Base-by-base conservation (phyloP, 192 early-diverging fungal species). In the Rhizoclosmatium globosum region DNA sequence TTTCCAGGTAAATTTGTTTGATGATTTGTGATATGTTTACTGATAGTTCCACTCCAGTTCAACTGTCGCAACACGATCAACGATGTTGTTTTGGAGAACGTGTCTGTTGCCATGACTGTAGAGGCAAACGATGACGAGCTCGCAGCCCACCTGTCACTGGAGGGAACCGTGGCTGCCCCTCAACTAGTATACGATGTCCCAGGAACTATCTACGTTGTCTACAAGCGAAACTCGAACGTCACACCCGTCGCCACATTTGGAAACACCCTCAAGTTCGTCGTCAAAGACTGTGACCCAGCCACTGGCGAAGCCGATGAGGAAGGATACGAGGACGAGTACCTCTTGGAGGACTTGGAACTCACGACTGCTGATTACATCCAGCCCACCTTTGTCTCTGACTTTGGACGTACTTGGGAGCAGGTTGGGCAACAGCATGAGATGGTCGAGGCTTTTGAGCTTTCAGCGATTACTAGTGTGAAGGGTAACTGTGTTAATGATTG, bases 291-390 rank as follows among this genome's bases (percentile, higher is more conserved):
- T 83, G 98, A 99, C 79, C 96, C 97, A 17, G 85, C 88, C 1
- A 98, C 96, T 6, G 95, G 95, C 47, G 95, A 96, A 81, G 91
- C 95, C 4, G 95, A 96, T 75, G 85, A 84, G 42, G 93, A 97
- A 60, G 97, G 97, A 31, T 98, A 94, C 67, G 95, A 97, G 64
- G 97, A 97, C 78, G 97, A 99, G 81, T 99, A 98, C 81, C 82
- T 87, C 81, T 87, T 97, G 56, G 98, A 99, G 82, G 94, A 95
- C 21, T 82, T 94, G 3, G 95, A 98, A 3, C 76, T 98, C 39
- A 82, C 89, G 15, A 91, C 91, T 7, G 94, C 92, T 59, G 98
- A 99, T 83, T 98, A 95, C 84, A 91, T 99, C 74, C 87, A 92
- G 59, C 93, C 96, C n/a, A 91, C 92, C 11, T 96, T 94, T 74